Base-by-base conservation (phyloP, 805 yeast species). In the Zygosaccharomyces bisporus region DNA sequence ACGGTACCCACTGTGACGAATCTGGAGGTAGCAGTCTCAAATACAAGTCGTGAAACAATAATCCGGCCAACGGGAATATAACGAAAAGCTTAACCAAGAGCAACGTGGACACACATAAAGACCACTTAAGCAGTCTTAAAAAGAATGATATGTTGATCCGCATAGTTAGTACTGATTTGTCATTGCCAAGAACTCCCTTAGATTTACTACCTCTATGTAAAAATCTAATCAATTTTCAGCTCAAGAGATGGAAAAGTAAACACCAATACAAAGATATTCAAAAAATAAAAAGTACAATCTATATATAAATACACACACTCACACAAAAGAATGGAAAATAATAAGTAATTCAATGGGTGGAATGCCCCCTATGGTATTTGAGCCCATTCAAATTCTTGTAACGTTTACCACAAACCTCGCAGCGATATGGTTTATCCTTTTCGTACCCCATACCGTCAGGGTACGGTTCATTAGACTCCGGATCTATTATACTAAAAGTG, bases 381-480 rank as follows among this genome's bases (percentile, higher is more conserved):
- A 93, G 74, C 20, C 99, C 99, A 65, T 93, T 93, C 59, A 93
- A 72, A 61, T 93, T 93, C 74, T 93, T 93, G 71, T 93, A 93
- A 45, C 99, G 73, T 69, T 91, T 93, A 47, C 98, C 98, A 70
- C 99, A 93, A 34, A 91, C 96, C 69, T 93, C 98, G 69, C 99
- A 93, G 61, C 97, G 77, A 66, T 91, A 93, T 30, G 99, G 99
- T 71, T 93, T 93, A 71, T 93, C 99, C 72, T 88, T 90, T 66
- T 93, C 99, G 78, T 88, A 77, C 17, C 90, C 95, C 68, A 88
- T 83, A 4, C 95, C 95, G 64, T 91, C 96, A 32, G 91, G 86
- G 62, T 86, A 87, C 7, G 96, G 95, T 45, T 89, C 78, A 59
- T 87, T 88, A 30, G 81, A 75, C 59, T 82, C 87, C 9, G 99